Evolutionary conservation across 2,329 filamentous ascomycete genomes (phyloP).

Genomic region (Sporothrix brunneoviolacea): DNA sequence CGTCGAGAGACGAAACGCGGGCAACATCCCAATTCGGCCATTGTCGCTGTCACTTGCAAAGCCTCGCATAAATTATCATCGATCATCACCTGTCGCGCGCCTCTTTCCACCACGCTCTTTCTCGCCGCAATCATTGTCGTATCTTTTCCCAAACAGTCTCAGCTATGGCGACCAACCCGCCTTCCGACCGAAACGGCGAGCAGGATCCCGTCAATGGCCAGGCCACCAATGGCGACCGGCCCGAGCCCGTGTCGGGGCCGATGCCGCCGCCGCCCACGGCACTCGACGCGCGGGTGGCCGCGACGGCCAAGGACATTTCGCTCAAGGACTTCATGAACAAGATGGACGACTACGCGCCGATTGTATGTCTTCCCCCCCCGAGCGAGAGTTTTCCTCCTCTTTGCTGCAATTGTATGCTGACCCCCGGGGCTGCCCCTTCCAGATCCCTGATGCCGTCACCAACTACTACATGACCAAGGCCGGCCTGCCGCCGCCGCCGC

Average conservation of each 20-base stretch:
- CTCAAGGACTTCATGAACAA: constrained; percentile 88
- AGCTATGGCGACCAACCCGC: constrained; percentile 15
- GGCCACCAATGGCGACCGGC: constrained; percentile 7
- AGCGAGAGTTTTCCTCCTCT: background rate
- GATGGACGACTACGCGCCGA: constrained; percentile 97
- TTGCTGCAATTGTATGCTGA: too few species aligned
- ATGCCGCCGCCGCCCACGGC: background rate
- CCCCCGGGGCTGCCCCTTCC: background rate
- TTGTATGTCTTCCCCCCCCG: constrained; percentile 53
- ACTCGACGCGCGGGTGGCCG: constrained; percentile 10
- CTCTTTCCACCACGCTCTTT: too few species aligned
- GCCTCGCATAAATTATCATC: too few species aligned
- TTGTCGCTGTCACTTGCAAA: too few species aligned
- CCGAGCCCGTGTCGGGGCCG: background rate
- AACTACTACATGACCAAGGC: constrained; percentile 97
- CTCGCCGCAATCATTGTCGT: too few species aligned
- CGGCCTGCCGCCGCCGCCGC: constrained; percentile 84
- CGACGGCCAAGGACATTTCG: constrained; percentile 80
- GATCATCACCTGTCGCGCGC: too few species aligned
- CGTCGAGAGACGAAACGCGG: too few species aligned
- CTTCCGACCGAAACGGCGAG: background rate
- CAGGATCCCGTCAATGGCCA: too few species aligned
- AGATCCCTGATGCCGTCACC: constrained; percentile 97
- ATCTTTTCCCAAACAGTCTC: too few species aligned
- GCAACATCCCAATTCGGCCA: too few species aligned